Evolutionary conservation across 495 filamentous ascomycete genomes (phyloP).

Genomic region (Tetracladium setigerum): DNA sequence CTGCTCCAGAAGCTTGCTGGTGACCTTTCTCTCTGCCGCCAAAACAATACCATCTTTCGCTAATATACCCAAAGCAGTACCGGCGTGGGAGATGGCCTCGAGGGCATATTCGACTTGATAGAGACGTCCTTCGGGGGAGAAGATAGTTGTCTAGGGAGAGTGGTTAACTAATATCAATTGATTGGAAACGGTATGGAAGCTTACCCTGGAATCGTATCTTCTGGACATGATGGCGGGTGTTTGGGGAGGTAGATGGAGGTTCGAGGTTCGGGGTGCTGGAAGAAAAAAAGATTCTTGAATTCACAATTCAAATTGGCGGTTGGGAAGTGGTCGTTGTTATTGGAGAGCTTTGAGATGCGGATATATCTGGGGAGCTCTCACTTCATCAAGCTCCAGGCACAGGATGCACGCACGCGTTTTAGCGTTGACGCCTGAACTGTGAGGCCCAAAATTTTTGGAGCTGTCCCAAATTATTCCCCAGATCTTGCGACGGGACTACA

Average conservation of each 20-base stretch:
- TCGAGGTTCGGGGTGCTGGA: background rate
- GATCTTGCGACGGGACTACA: background rate
- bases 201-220: slow-evolving; percentile 95
- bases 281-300: background rate
- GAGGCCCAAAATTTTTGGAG: slow-evolving; percentile 6
- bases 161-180: slow-evolving; percentile 31
- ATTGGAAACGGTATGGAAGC: slow-evolving; percentile 25
- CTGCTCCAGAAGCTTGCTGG: slow-evolving; percentile 97
- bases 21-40: slow-evolving; percentile 98
- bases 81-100: slow-evolving; percentile 96
- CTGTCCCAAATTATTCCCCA: slow-evolving; percentile 3
- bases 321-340: background rate
- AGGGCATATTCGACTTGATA: slow-evolving; percentile 99
- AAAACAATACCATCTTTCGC: slow-evolving; percentile 98
- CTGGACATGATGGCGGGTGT: slow-evolving; percentile 65
- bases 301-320: no score
- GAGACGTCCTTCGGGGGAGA: slow-evolving; percentile 95
- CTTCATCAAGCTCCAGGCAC: slow-evolving; percentile 18
- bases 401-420: slow-evolving; percentile 7
- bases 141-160: slow-evolving; percentile 83
- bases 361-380: no score
- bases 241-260: background rate
- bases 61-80: slow-evolving; percentile 91
- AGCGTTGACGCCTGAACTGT: background rate
- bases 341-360: no score